Conservation (phyloP, 2,329 filamentous ascomycete genomes). For the Fusarium acutatum region DNA sequence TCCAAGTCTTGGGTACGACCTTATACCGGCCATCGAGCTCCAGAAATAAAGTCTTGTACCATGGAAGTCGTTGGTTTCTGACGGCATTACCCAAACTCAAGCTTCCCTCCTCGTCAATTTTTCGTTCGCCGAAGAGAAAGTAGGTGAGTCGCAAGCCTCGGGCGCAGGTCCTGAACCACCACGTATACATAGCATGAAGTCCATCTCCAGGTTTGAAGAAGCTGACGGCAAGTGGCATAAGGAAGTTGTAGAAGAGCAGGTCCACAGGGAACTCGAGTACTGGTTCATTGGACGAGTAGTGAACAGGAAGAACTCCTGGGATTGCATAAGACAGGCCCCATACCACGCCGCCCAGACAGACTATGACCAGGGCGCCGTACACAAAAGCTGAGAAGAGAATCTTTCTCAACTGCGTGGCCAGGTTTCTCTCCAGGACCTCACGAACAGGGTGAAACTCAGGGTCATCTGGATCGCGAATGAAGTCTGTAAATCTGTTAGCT, state of each 20-base stretch:
- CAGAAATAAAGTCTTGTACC: constrained; percentile 57
- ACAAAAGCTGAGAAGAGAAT: constrained; percentile 96
- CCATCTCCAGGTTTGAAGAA: constrained; percentile 87
- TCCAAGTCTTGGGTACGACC: constrained; percentile 67
- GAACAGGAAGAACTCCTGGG: constrained; percentile 81
- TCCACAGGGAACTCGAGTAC: constrained; percentile 95
- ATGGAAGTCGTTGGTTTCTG: constrained; percentile 44
- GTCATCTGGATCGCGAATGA: constrained; percentile 97
- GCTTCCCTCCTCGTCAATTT: constrained; percentile 81
- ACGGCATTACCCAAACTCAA: constrained; percentile 57
- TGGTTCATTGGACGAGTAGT: constrained; percentile 92
- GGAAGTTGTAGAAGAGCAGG: constrained; percentile 94
- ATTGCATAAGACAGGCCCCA: constrained; percentile 82
- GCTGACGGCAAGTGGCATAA: constrained; percentile 87
- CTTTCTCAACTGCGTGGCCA: constrained; percentile 92
- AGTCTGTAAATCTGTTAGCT: constrained; percentile 64
- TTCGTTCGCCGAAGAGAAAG: constrained; percentile 90
- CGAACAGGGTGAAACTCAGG: constrained; percentile 98
- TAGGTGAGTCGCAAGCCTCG: constrained; percentile 82
- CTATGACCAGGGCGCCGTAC: constrained; percentile 89
- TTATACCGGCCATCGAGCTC: constrained; percentile 52
- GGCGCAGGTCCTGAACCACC: constrained; percentile 95
- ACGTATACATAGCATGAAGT: constrained; percentile 85
- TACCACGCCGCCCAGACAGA: constrained; percentile 94
- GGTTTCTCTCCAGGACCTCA: constrained; percentile 91